Percentiles rank a stretch among this genome's conserved stretches.
Evolutionary conservation across 2,329 filamentous ascomycete species (phyloP).

Genomic region (Ascomycota sp.): DNA sequence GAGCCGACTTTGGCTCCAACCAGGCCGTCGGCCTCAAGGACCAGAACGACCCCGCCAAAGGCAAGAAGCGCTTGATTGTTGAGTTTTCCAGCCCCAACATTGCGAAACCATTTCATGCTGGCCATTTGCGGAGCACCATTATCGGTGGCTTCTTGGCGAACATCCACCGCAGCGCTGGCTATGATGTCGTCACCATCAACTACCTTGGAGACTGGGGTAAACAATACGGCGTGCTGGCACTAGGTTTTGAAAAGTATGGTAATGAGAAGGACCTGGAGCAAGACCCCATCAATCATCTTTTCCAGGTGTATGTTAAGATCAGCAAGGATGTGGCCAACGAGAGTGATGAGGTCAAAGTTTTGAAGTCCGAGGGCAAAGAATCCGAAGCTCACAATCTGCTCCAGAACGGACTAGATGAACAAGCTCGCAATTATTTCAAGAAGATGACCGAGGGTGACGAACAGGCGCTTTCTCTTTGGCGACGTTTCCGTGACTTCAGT

Average conservation of each 20-base stretch:
- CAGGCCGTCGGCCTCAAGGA: constrained; percentile 1
- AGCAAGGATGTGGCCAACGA: constrained; percentile 41
- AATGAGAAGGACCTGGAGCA: constrained; percentile 39
- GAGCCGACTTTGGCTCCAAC: constrained; percentile 1
- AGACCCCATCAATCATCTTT: constrained; percentile 48
- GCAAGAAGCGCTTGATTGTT: constrained; percentile 25
- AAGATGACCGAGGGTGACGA: constrained; percentile 36
- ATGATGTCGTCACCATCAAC: constrained; percentile 48
- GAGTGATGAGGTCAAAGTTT: constrained; percentile 31
- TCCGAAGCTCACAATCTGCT: constrained; percentile 17
- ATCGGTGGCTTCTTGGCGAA: constrained; percentile 50
- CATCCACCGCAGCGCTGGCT: constrained; percentile 42
- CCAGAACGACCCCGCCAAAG: constrained; percentile 2
- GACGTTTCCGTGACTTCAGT: constrained; percentile 29
- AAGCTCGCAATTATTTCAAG: constrained; percentile 36
- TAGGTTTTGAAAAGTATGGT: constrained; percentile 46
- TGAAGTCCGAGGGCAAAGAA: constrained; percentile 20
- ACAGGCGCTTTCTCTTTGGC: constrained; percentile 30
- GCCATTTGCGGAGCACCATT: constrained; percentile 49
- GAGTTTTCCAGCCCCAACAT: constrained; percentile 62
- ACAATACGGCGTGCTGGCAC: constrained; percentile 41
- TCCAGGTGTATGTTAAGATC: constrained; percentile 48
- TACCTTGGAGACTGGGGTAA: constrained; percentile 61
- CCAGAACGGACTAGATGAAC: constrained; percentile 17
- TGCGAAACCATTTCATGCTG: constrained; percentile 50